These are phyloP conservation scores for Mucor saturninus DNA, from an alignment of 371 early-diverging fungal species.

Conservation along the genomic window DNA sequence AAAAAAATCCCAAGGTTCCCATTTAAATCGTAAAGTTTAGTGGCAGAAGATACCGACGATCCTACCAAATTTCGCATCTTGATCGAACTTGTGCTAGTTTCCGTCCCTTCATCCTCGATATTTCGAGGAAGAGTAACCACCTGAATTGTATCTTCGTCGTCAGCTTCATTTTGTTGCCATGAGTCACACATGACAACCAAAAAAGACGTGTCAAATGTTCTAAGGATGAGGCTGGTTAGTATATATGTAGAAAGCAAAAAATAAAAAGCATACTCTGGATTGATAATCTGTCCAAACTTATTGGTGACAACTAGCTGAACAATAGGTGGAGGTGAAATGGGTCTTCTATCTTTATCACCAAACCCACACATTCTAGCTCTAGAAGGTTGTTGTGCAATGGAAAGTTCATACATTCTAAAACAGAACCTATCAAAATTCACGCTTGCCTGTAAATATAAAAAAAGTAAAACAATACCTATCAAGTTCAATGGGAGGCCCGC, in stretches of 20 bases:
- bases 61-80: slow-evolving; percentile 72
- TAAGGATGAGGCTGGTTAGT: slow-evolving; percentile 16
- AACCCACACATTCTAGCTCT: slow-evolving; percentile 88
- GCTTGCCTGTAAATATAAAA: background rate
- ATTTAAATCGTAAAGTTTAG: slow-evolving; percentile 63
- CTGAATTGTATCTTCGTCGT: slow-evolving; percentile 52
- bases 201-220: slow-evolving; percentile 61
- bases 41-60: slow-evolving; percentile 70
- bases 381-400: slow-evolving; percentile 73
- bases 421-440: background rate
- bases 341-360: slow-evolving; percentile 74
- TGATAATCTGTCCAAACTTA: slow-evolving; percentile 34
- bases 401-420: slow-evolving; percentile 22
- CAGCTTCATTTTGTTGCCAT: slow-evolving; percentile 52
- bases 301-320: slow-evolving; percentile 41
- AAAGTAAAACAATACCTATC: background rate
- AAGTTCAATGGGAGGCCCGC: background rate
- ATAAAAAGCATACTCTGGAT: slow-evolving; percentile 35
- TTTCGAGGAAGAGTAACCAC: slow-evolving; percentile 1
- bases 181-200: slow-evolving; percentile 67
- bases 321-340: slow-evolving; percentile 65
- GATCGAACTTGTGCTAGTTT: slow-evolving; percentile 21
- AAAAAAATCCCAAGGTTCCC: slow-evolving; percentile 77
- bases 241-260: background rate
- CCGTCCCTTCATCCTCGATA: slow-evolving; percentile 1